Conservation (phyloP, 1,284 basidiomycete species). For the Cutaneotrichosporon sp. region DNA sequence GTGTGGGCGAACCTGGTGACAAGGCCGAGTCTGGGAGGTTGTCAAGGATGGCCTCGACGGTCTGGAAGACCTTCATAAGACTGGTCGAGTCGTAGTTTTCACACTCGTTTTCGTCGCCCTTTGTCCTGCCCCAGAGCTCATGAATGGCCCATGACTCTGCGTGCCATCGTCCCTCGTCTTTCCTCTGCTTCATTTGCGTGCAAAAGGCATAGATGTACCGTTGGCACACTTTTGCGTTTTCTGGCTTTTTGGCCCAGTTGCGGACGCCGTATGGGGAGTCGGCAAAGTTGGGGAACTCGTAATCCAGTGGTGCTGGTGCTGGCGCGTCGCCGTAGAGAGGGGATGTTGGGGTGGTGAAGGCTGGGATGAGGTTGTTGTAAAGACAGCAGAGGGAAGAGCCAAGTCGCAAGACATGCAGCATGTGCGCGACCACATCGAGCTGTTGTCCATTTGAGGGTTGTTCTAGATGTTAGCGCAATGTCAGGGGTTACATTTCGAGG, state of each 20-base stretch:
- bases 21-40: constrained; percentile 67
- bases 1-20: constrained; percentile 48
- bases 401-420: constrained; percentile 88
- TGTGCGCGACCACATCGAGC: constrained; percentile 67
- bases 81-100: constrained; percentile 53
- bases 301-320: constrained; percentile 33
- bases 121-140: constrained; percentile 74
- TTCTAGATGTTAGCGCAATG: constrained; percentile 24
- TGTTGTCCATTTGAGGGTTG: constrained; percentile 39
- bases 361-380: constrained; percentile 78
- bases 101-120: constrained; percentile 54
- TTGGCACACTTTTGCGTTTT: constrained; percentile 78
- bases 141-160: constrained; percentile 60
- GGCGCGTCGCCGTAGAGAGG: constrained; percentile 55
- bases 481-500: background rate
- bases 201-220: constrained; percentile 55
- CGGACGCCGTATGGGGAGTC: constrained; percentile 60
- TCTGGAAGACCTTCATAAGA: constrained; percentile 88
- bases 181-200: constrained; percentile 51
- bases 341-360: constrained; percentile 54
- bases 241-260: constrained; percentile 54
- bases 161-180: constrained; percentile 51
- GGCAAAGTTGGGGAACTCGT: constrained; percentile 57
- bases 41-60: constrained; percentile 82
- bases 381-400: constrained; percentile 92